phyloP scores from a whole-genome alignment of 176 grass and related monocot species.

The Rhynchospora tenuis region DNA sequence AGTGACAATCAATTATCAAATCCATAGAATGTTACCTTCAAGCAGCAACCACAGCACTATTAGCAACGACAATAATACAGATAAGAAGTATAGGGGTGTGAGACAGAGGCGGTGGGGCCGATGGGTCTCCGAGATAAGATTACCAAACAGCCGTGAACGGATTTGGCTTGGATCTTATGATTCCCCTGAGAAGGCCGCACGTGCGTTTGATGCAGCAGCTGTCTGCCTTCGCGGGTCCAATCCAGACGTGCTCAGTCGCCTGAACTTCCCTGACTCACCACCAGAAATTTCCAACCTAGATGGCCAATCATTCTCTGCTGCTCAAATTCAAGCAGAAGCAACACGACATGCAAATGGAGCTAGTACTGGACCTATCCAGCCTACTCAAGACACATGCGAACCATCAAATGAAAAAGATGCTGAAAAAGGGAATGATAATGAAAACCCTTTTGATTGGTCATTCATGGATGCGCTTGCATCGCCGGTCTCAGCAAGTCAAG shows the following conservation, averaged over 20 bases:
- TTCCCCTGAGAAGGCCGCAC: conserved; percentile 24
- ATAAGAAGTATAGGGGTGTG: conserved; percentile 19
- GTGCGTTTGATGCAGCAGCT: conserved; percentile 21
- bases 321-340: conserved; percentile 9
- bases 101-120: conserved; percentile 16
- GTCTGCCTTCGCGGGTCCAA: conserved; percentile 1
- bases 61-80: neutral
- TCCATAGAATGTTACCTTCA: neutral
- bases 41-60: neutral
- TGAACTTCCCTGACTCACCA: conserved; percentile 22
- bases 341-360: conserved; percentile 10
- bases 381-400: neutral
- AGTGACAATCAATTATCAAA: neutral
- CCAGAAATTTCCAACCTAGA: neutral
- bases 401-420: neutral
- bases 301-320: neutral
- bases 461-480: neutral
- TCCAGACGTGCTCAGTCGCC: neutral
- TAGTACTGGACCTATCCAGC: neutral
- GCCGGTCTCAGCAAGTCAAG: neutral
- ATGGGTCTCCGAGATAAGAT: conserved; percentile 18
- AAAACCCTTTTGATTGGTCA: neutral
- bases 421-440: neutral
- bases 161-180: conserved; percentile 32
- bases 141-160: conserved; percentile 23